Evolutionary conservation across 345 rosid genomes (phyloP).

Genomic region (Brassica cretica): DNA sequence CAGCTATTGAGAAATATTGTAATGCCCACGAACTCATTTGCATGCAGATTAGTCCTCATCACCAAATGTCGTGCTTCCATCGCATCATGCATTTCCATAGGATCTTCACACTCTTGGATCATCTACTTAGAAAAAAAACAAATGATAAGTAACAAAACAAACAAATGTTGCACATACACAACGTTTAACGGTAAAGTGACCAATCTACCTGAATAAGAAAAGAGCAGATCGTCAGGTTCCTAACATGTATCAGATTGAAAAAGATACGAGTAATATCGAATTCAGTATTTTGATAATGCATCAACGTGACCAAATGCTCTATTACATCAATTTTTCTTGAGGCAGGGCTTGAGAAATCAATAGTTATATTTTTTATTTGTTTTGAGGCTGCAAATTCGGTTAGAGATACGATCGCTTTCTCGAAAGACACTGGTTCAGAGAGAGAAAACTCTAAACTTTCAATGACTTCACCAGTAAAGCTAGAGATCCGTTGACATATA

Average conservation of each 20-base stretch:
- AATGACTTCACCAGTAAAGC: not conserved
- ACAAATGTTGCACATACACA: not conserved
- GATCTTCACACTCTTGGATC: conserved; percentile 39
- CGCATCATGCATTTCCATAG: conserved; percentile 19
- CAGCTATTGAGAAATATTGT: conserved; percentile 47
- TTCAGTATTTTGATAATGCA: not conserved
- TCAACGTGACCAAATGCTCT: not conserved
- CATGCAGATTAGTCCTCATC: conserved; percentile 41
- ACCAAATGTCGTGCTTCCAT: conserved; percentile 43
- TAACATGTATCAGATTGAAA: not conserved
- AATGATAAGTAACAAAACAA: not conserved
- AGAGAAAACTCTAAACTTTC: conserved; percentile 17
- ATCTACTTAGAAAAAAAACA: conserved; percentile 21
- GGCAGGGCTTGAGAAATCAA: conserved; percentile 18
- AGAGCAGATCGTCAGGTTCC: conserved; percentile 3
- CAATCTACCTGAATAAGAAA: conserved; percentile 17
- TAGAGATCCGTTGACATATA: not conserved
- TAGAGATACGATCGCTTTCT: not conserved
- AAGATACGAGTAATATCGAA: conserved; percentile 20
- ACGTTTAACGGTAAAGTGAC: not conserved
- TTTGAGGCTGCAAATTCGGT: conserved; percentile 18
- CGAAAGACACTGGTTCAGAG: not conserved
- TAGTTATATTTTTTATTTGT: not conserved
- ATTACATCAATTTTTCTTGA: not conserved
- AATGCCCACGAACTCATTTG: conserved; percentile 44